A percentile compares a stretch with the other conserved stretches of the same genome.
phyloP scores from a whole-genome alignment of 1,284 basidiomycete species.

The Leccinum cinnamomeum region DNA sequence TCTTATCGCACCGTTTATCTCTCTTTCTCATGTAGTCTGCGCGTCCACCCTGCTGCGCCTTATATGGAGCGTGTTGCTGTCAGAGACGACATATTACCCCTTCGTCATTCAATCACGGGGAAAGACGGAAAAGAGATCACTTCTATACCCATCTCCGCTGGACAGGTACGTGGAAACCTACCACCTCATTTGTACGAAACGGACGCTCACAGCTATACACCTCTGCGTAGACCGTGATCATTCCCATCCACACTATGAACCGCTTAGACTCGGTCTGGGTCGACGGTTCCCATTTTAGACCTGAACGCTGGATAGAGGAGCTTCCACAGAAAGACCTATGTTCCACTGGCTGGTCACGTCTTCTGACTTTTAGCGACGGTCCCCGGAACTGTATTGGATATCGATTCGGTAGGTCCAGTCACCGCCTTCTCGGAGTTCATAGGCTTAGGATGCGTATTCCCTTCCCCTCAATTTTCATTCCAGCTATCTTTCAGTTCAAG shows the following conservation, averaged over 20 bases:
- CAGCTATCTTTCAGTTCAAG: conserved; percentile 16
- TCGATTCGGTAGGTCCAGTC: conserved; percentile 2
- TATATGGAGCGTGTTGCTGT: conserved; percentile 6
- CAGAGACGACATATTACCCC: conserved; percentile 9
- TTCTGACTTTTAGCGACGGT: conserved; percentile 15
- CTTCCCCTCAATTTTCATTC: neutral
- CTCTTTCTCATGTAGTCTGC: neutral
- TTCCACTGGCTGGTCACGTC: conserved; percentile 10
- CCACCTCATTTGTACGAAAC: neutral
- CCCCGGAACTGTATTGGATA: conserved; percentile 13
- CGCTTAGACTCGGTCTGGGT: conserved; percentile 7
- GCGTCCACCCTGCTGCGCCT: conserved; percentile 9
- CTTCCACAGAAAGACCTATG: conserved; percentile 10
- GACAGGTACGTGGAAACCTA: conserved; percentile 3
- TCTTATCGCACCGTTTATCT: neutral
- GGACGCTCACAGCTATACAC: neutral
- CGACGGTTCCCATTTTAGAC: conserved; percentile 4
- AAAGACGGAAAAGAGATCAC: conserved; percentile 6
- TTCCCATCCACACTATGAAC: conserved; percentile 10
- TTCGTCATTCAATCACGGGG: conserved; percentile 7
- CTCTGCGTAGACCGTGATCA: conserved; percentile 4
- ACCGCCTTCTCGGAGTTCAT: too few relatives aligned
- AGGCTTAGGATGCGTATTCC: neutral
- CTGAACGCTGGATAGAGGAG: conserved; percentile 8
- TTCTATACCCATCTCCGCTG: conserved; percentile 5